Base-by-base conservation (phyloP, 2,329 filamentous ascomycete species). In the Apiospora hydei region DNA sequence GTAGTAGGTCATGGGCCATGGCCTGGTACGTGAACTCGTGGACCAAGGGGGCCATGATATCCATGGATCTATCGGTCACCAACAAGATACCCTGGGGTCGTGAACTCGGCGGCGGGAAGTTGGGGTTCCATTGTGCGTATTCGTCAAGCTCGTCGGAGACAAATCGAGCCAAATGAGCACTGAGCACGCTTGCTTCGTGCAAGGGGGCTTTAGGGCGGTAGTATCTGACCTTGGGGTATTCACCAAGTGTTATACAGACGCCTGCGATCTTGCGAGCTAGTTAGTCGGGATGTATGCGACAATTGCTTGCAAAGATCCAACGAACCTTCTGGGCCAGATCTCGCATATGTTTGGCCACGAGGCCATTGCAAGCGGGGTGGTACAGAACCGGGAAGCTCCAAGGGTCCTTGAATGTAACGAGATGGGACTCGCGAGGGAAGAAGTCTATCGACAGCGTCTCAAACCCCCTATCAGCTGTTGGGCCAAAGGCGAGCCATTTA, bases 11-110 rank as follows among this genome's bases (percentile, higher is more conserved):
- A 81, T 98, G 94, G 4, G 94, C 96, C 96, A 99, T 98, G 69
- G 96, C 95, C 82, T 99, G 96, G 81, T 98, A 99, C 16, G 96
- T 98, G 80, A 99, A 98, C 79, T 99, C 96, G 83, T 99, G 96
- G 4, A 98, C 80, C 14, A 98, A 84, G 0, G 96, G 96, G 0
- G 96, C 92, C 84, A 93, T 90, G 4, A 98, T 83, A 81, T 99
- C 96, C 93, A 99, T 96, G 10, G 95, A 94, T 74, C 96, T 90
- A 81, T 98, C 96, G 1, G 95, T 94, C 73, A 99, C 93, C 78
- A 98, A 86, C 0, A 99, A 88, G 0, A 95, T 90, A 51, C 94
- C 94, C 75, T 94, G 92, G 8, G 95, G 96, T 70, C 96, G 88
- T 69, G 90, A 88, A 11, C 90, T 90, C n/a, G 87, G 91, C 0